A percentile compares a stretch with the other conserved stretches of the same genome.
Evolutionary conservation across 352 stramenopile species (phyloP).

Genomic region (Pythium aristosporum): DNA sequence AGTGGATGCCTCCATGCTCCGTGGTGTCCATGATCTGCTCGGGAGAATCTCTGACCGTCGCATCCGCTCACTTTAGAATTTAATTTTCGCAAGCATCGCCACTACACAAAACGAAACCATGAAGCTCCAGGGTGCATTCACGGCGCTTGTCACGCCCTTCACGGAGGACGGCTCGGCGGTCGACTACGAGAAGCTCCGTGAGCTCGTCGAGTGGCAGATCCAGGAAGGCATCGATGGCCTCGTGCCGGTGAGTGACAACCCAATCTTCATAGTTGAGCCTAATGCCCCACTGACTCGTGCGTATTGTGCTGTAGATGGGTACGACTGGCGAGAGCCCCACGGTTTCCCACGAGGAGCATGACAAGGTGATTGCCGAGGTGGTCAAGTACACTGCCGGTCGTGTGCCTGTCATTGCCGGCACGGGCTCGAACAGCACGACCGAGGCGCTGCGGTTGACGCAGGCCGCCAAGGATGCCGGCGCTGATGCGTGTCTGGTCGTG

Average conservation of each 20-base stretch:
- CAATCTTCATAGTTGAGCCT: not conserved
- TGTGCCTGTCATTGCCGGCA: slow-evolving; percentile 95
- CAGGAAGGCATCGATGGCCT: slow-evolving; percentile 94
- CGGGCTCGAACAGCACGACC: slow-evolving; percentile 93
- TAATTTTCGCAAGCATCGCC: not conserved
- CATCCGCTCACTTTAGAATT: not conserved
- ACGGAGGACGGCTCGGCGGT: slow-evolving; percentile 88
- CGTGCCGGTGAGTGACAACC: slow-evolving; percentile 76
- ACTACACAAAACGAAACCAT: slow-evolving; percentile 32
- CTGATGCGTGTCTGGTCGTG: slow-evolving; percentile 94
- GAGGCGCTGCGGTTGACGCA: slow-evolving; percentile 86
- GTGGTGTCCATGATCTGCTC: not conserved
- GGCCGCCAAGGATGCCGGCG: slow-evolving; percentile 90
- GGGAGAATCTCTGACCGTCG: not conserved
- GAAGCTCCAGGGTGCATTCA: slow-evolving; percentile 85
- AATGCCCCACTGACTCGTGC: not conserved
- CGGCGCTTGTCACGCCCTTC: slow-evolving; percentile 96
- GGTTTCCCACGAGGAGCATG: slow-evolving; percentile 94
- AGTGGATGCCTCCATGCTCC: not conserved
- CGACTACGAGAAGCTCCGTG: slow-evolving; percentile 92
- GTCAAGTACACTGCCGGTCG: slow-evolving; percentile 74
- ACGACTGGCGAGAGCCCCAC: slow-evolving; percentile 97
- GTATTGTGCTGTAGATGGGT: slow-evolving; percentile 66
- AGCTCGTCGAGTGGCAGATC: slow-evolving; percentile 93
- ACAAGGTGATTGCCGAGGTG: slow-evolving; percentile 92